Base-by-base conservation (phyloP, 805 yeast species). In the Saccharomycopsis oosterbeekiorum region DNA sequence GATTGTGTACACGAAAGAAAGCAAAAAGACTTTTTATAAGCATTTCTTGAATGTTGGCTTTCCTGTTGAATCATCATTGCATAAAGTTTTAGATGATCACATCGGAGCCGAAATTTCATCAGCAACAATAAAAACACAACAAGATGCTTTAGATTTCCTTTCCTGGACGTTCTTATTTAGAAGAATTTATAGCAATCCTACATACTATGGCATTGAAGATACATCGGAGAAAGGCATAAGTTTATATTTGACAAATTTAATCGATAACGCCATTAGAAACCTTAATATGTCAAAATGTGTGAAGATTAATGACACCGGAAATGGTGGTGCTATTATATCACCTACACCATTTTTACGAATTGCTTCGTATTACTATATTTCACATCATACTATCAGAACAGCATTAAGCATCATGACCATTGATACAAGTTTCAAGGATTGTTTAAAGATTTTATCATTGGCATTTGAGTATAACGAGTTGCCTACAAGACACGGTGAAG, bases 91-190 rank as follows among this genome's bases (percentile, higher is more conserved):
- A 40, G 92, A 89, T 21, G 99, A 94, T 70, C 94, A 93, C 67
- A 76, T 94, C 68, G 96, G 96, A 71, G 99, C 99, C 0, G 99
- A 94, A 71, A 91, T 96, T 34, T 87, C 98, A 0, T 73, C 94
- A 15, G 99, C 99, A 1, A 91, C 96, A 0, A 97, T 94, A 1
- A 89, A 97, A 0, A 92, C 86, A 68, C 84, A 93, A 14, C 96
- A 89, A 41, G 99, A 94, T 73, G 99, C 92, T 60, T 86, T 94
- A 0, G 91, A 86, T 66, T 94, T 99, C 98, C 77, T 94, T 17
- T 97, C 98, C 1, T 94, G 96, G 69, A 94, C 99, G 0, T 94
- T 94, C 69, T 78, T 94, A 81, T 86, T 82, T 74, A 97, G 93
- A 4, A 78, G 99, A 62, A 93, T 94, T 97, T 83, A 87, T 63